Base-by-base conservation (phyloP, 2,329 filamentous ascomycete species). In the Pezicula radicicola region DNA sequence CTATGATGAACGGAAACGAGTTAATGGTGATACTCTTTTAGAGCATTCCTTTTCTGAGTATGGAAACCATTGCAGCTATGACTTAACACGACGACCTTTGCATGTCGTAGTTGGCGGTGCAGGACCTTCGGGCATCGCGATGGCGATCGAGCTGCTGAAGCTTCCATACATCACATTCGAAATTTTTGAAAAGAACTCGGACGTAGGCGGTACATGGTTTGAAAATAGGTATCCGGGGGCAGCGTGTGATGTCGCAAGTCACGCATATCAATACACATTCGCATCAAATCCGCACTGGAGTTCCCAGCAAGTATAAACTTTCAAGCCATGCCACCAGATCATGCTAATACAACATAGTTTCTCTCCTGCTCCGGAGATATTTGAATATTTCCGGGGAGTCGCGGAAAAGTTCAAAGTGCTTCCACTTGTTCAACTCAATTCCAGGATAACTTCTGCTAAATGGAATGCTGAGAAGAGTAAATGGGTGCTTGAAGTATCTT, bases 141-240 rank as follows among this genome's bases (percentile, higher is more conserved):
- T 37, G 35, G 35, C n/a, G 35, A 37, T 37, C n/a, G 35, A 37
- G 35, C n/a, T 37, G 35, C 10, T 37, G 35, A 37, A 37, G 35
- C 10, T 37, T n/a, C 35, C 35, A 37, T 3, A 37, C 4, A 12
- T 37, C n/a, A 37, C 35, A 12, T 37, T 37, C 35, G 35, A 37
- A 37, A n/a, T 37, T 37, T 37, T 37, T 4, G 35, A 37, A 4
- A 37, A 37, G n/a, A 74, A 73, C 30, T 71, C 72, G 13, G 72
- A 73, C 1, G 63, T 79, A 7, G 78, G 78, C 6, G 78, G 78
- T 4, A 80, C 76, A 9, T 80, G 75, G 76, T 63, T 64, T 36
- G 77, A 81, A 55, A 80, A 80, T 62, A 13, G 25, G 16, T 45
- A 27, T 37, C 35, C 35, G n/a, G 35, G 35, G 10, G 35, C 35